Conservation (phyloP, 2,329 filamentous ascomycete species). For the Scedosporium aurantiacum region DNA sequence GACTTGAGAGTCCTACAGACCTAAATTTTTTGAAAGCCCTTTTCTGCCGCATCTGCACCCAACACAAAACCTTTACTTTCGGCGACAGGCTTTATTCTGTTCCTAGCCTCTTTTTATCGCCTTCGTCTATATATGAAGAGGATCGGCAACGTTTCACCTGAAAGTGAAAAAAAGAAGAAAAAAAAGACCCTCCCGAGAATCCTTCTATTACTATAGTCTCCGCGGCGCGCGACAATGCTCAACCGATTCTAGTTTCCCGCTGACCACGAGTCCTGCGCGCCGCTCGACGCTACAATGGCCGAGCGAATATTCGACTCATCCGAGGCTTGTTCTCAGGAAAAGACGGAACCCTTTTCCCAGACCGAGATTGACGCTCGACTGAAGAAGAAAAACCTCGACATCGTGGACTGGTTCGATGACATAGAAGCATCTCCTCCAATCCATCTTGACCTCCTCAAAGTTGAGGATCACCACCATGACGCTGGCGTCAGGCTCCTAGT, state of each 20-base stretch:
- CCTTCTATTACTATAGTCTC: neutral
- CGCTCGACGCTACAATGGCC: neutral
- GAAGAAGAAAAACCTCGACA: slow-evolving; percentile 23
- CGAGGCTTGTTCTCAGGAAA: slow-evolving; percentile 33
- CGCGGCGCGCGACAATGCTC: neutral
- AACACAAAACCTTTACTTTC: neutral
- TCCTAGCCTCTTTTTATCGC: neutral
- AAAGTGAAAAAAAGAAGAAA: no score
- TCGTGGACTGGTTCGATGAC: slow-evolving; percentile 30
- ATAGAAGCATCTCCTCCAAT: slow-evolving; percentile 21
- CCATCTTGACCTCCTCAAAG: slow-evolving; percentile 40
- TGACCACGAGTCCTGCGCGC: neutral
- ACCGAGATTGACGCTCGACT: slow-evolving; percentile 43
- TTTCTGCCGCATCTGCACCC: no score
- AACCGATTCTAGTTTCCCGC: neutral
- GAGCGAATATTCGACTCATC: slow-evolving; percentile 14
- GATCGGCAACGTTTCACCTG: no score
- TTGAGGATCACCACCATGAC: slow-evolving; percentile 41
- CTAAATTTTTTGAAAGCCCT: no score
- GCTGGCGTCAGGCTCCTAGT: slow-evolving; percentile 47
- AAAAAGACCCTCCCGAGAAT: neutral
- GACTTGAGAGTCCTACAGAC: no score
- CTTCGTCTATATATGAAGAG: neutral
- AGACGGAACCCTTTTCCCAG: slow-evolving; percentile 47
- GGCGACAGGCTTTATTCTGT: neutral